Evolutionary conservation across 176 grass and related monocot species (phyloP).

Genomic region (Oryza nivara): DNA sequence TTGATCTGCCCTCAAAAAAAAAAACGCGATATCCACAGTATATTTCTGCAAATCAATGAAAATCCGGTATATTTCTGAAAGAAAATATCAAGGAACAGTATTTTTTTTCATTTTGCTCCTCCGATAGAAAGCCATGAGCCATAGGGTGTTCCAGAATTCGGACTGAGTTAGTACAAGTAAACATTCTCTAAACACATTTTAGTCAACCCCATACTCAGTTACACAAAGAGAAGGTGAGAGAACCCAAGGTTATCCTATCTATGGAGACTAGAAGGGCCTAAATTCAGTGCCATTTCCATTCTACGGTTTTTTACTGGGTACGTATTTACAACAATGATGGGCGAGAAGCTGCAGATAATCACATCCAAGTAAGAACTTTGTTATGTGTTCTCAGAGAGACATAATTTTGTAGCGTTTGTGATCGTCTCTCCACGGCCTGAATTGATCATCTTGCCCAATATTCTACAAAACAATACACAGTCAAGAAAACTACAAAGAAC

Average conservation of each 20-base stretch:
- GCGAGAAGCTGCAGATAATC: neutral
- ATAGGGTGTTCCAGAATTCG: neutral
- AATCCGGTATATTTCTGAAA: too few relatives aligned
- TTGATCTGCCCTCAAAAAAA: too few relatives aligned
- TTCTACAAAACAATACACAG: conserved; percentile 58
- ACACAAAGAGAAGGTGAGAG: neutral
- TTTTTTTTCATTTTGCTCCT: neutral
- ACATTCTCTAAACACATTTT: neutral
- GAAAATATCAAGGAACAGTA: too few relatives aligned
- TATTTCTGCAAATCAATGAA: too few relatives aligned
- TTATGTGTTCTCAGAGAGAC: neutral
- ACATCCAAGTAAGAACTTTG: conserved; percentile 32
- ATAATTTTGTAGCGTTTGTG: conserved; percentile 21
- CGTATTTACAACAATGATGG: neutral
- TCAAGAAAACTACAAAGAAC: neutral
- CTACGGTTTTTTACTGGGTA: neutral
- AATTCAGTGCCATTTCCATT: neutral
- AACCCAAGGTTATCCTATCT: neutral
- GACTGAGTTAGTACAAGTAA: neutral
- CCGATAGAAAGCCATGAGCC: neutral
- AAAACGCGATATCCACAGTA: too few relatives aligned
- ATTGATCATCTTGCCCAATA: conserved; percentile 54
- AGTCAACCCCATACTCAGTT: neutral
- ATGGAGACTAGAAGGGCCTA: too few relatives aligned
- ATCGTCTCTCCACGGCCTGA: conserved; percentile 58